Conservation (phyloP, 148 eudicot genomes). For the Pouteria glomerata region DNA sequence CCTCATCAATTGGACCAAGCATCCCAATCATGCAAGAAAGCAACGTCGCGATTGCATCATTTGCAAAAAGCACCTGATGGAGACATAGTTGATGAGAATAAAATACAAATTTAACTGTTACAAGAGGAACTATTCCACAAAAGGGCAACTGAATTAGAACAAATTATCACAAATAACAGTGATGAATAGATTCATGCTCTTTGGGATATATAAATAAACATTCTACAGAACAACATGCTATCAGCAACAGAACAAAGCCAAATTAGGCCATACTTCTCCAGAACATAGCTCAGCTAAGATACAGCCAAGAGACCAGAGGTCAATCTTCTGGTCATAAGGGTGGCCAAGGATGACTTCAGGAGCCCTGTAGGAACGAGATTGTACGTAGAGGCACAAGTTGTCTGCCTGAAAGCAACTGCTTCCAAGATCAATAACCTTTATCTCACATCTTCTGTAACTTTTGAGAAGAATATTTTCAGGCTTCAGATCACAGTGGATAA, state of each 20-base stretch:
- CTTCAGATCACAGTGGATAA: conserved; percentile 94
- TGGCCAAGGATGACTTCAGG: conserved; percentile 97
- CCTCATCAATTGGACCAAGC: conserved; percentile 83
- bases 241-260: conserved; percentile 1
- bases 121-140: background rate
- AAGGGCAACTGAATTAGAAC: background rate
- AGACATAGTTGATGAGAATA: conserved; percentile 9
- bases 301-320: conserved; percentile 95
- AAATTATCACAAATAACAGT: background rate
- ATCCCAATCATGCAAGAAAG: conserved; percentile 76
- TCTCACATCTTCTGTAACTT: conserved; percentile 85
- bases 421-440: conserved; percentile 93
- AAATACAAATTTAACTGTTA: background rate
- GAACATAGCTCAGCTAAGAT: conserved; percentile 83
- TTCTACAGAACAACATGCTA: background rate
- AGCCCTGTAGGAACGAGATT: conserved; percentile 95
- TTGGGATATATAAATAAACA: background rate
- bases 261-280: conserved; percentile 59
- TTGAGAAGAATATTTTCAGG: conserved; percentile 91
- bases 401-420: conserved; percentile 92
- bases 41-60: conserved; percentile 61
- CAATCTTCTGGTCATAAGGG: conserved; percentile 86
- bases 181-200: background rate
- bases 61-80: conserved; percentile 82
- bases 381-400: conserved; percentile 71